Base-by-base conservation (phyloP, 495 filamentous ascomycete genomes). In the Pseudoneurospora amorphoporcata region DNA sequence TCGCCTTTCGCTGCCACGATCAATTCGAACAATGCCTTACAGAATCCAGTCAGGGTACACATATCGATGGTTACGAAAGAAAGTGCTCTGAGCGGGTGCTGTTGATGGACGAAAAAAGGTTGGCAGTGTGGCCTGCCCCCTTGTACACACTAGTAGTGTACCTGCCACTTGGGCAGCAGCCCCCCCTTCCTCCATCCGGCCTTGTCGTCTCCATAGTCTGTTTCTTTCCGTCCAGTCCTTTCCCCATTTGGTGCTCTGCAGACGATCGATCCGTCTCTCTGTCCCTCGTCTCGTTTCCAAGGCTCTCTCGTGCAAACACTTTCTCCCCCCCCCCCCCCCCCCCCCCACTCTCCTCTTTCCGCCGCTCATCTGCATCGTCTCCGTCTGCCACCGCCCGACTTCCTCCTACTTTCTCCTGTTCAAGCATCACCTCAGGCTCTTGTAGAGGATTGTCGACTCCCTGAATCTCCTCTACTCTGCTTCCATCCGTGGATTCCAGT, bases 151-250 rank as follows among this genome's bases (percentile, higher is more conserved):
- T 74, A 69, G 69, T 23, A 23, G 0, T 23, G 23, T 53, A 69
- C 71, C 42, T 71, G 73, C 73, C 75, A 43, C 71, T 65, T 73
- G 65, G 41, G 39, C 42, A 69, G 47, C 61, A 69, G 47, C 61
- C 38, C 47, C 38, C 72, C 37, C 23, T 1, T 39, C 29, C 69
- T 68, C 68, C 68, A 65, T 69, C 68, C 71, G 39, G 68, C 42
- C 69, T 40, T 47, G 69, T 70, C 69, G 71, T 71, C 71, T 45
- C 39, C 47, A 58, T 53, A n/a, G n/a, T 37, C 47, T 41, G 41
- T 71, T 58, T 69, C 70, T 73, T 72, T 73, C 69, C 74, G 72
- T 69, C 69, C 19, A 58, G 71, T 42, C 47, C 58, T 71, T 58
- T 65, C 53, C 53, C 1, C 53, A 35, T 65, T 35, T 42, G 39